phyloP scores from a whole-genome alignment of 768 basidiomycete genomes.

The Tephrocybe sp. region DNA sequence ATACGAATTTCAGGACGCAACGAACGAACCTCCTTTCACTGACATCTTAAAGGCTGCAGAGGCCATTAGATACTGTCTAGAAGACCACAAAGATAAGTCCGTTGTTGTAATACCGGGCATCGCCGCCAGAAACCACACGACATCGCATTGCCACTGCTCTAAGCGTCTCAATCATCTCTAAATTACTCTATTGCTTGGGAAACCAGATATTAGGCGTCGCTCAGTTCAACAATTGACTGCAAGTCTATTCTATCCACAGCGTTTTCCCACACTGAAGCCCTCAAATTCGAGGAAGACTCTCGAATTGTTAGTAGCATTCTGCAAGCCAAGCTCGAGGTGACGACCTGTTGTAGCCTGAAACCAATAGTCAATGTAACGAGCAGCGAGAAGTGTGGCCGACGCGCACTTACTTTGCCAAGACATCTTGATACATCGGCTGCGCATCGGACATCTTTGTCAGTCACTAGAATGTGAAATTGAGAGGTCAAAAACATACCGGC shows the following conservation, averaged over 20 bases:
- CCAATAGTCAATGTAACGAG: background rate
- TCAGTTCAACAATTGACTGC: background rate
- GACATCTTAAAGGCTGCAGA: too few species aligned
- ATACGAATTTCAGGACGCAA: too few species aligned
- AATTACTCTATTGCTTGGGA: too few species aligned
- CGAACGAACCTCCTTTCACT: too few species aligned
- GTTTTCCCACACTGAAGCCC: background rate
- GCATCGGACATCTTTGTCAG: background rate
- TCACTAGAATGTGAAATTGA: background rate
- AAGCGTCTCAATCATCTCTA: too few species aligned
- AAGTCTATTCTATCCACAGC: background rate
- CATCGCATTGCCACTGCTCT: too few species aligned
- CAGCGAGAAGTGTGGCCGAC: too few species aligned
- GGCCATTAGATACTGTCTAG: too few species aligned
- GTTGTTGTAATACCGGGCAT: too few species aligned
- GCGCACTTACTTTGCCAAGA: conserved; percentile 4
- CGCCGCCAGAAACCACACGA: too few species aligned
- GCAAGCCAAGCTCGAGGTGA: conserved; percentile 1
- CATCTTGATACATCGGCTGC: background rate
- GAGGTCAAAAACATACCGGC: background rate
- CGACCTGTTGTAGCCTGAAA: background rate
- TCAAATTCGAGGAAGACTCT: background rate
- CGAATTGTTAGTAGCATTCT: background rate
- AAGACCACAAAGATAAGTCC: too few species aligned
- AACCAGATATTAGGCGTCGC: background rate